Conservation (phyloP, 495 filamentous ascomycete genomes). For the Lichenothelia convexa region DNA sequence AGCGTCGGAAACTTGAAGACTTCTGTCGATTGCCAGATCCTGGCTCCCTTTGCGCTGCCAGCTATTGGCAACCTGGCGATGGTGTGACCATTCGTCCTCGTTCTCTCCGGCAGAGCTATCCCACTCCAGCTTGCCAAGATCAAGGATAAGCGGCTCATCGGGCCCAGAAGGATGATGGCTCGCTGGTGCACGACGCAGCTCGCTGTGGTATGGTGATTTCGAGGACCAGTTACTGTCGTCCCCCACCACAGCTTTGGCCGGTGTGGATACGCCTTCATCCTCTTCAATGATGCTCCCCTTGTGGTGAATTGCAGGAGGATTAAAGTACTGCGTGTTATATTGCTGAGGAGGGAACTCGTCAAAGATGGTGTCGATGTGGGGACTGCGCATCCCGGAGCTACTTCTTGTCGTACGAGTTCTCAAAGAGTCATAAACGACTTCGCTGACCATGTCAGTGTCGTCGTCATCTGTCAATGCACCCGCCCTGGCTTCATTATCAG, state of each 20-base stretch:
- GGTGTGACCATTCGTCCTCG: slow-evolving; percentile 3
- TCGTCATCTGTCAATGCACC: slow-evolving; percentile 67
- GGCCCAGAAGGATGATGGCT: no score
- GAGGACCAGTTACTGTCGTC: no score
- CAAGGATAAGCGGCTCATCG: no score
- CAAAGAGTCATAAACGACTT: slow-evolving; percentile 81
- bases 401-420: slow-evolving; percentile 58
- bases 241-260: slow-evolving; percentile 26
- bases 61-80: no score
- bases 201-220: no score
- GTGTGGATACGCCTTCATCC: slow-evolving; percentile 41
- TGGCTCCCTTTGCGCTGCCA: no score
- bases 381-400: slow-evolving; percentile 31
- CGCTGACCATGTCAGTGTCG: slow-evolving; percentile 70
- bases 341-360: slow-evolving; percentile 48
- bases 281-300: slow-evolving; percentile 26
- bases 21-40: no score
- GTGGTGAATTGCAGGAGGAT: no score
- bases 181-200: no score
- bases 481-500: slow-evolving; percentile 59
- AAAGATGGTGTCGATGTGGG: slow-evolving; percentile 73
- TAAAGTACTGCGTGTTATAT: no score
- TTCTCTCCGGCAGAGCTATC: background rate
- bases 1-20: no score
- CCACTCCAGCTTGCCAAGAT: slow-evolving; percentile 1